Conservation (phyloP, 305 asterid species). For the Rubia peregrina region DNA sequence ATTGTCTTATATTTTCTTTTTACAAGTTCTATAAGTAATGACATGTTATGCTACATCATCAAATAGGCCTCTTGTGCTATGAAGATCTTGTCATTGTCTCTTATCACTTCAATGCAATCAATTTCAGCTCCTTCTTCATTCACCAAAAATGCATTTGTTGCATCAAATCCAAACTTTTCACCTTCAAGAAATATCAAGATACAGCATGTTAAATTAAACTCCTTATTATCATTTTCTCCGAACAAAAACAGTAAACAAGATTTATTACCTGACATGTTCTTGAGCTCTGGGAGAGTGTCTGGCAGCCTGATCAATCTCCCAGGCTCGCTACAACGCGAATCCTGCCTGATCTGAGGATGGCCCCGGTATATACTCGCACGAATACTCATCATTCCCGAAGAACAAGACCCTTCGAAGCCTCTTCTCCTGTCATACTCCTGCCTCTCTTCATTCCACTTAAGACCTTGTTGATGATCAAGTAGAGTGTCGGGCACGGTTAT, state of each 20-base stretch:
- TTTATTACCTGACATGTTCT: constrained; percentile 53
- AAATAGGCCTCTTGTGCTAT: constrained; percentile 31
- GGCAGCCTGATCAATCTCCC: constrained; percentile 45
- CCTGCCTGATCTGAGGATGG: constrained; percentile 44
- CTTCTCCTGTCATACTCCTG: constrained; percentile 8
- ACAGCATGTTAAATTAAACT: neutral
- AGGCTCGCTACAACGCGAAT: constrained; percentile 34
- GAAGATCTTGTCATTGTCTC: constrained; percentile 75
- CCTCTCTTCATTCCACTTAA: constrained; percentile 22
- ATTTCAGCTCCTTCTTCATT: constrained; percentile 78
- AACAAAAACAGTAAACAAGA: neutral
- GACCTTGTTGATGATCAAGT: constrained; percentile 16
- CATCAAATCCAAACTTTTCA: constrained; percentile 62
- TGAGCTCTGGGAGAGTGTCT: constrained; percentile 46
- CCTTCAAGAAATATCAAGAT: constrained; percentile 30
- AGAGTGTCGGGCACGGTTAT: constrained; percentile 31
- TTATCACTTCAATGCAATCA: constrained; percentile 77
- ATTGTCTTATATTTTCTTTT: neutral
- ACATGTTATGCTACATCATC: neutral
- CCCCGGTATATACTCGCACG: constrained; percentile 74
- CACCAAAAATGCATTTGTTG: constrained; percentile 43
- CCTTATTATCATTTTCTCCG: neutral
- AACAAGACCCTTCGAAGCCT: constrained; percentile 12
- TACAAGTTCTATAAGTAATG: neutral
- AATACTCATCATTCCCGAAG: constrained; percentile 42